Evolutionary conservation across 2,329 filamentous ascomycete species (phyloP), one percentile per base, ranked within the genome.

Genomic region (Mycogone perniciosa): DNA sequence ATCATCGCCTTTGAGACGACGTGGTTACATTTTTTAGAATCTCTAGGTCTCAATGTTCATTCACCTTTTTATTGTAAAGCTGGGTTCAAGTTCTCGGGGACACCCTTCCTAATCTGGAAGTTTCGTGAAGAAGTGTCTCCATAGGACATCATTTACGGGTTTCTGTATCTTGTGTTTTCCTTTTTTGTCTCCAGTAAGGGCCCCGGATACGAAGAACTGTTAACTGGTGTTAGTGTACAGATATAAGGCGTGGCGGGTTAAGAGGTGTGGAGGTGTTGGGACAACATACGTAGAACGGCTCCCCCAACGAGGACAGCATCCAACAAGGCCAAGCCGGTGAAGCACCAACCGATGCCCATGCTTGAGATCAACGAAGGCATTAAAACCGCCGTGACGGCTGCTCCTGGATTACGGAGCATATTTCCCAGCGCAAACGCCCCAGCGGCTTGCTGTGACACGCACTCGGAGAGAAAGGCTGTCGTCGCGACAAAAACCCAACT

Each of bases 401-500:
- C 68, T 4, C 63, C 68, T 6, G 66, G 61, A 46, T 71, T 73
- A 2, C 70, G 64, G 31, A 72, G 60, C 54, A 72, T 62, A 44
- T 68, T 68, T 4, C 64, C 66, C 6, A 73, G 59, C 1, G 71
- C 71, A 41, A 73, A 69, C 6, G 70, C 60, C 13, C 63, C 67
- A 3, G 71, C 71, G 11, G 70, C 66, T 44, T 69, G 66, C 40
- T 64, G 56, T 8, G 67, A 64, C 2, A 67, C 63, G 48, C 66
- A 71, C 51, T 71, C 68, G 9, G 70, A 72, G 38, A 71, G 63
- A 53, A 70, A 73, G 1, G 67, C 67, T 0, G 69, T 71, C 26
- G 64, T 71, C 3, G 68, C 66, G 13, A 73, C 67, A 51, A 73
- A 71, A 40, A 72, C 69, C 54, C 70, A 68, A 6, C 68, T 68